Percentiles rank a stretch among this genome's conserved stretches.
phyloP scores from a whole-genome alignment of 1,284 basidiomycete species.

The Afroboletus lepidellus region DNA sequence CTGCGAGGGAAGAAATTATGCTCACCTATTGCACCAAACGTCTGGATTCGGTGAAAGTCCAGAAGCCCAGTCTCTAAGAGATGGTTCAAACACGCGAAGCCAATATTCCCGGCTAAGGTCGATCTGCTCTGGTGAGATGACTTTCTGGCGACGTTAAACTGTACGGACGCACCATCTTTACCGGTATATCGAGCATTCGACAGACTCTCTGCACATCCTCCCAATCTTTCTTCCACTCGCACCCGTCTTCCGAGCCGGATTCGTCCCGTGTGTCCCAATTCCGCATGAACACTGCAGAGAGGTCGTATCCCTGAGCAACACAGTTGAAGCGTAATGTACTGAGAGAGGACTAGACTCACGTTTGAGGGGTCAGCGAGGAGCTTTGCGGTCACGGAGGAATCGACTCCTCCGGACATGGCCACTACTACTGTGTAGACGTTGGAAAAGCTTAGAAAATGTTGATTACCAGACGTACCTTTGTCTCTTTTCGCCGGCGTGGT shows the following conservation, averaged over 20 bases:
- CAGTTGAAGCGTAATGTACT: background rate
- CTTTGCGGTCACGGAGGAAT: constrained; percentile 83
- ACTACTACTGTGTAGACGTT: constrained; percentile 62
- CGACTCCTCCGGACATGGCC: constrained; percentile 96
- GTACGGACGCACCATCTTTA: constrained; percentile 55
- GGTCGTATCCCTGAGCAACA: constrained; percentile 64
- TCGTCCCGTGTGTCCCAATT: constrained; percentile 88
- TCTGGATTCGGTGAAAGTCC: constrained; percentile 93
- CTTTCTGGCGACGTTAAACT: constrained; percentile 1
- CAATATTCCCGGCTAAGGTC: constrained; percentile 88
- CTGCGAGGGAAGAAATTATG: background rate
- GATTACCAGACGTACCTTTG: constrained; percentile 18
- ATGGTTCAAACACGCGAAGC: constrained; percentile 85
- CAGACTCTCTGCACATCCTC: constrained; percentile 85
- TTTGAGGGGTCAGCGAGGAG: constrained; percentile 59
- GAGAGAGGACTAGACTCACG: constrained; percentile 36
- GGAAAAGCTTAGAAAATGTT: background rate
- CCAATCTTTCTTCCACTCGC: constrained; percentile 97
- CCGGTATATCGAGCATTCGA: constrained; percentile 61
- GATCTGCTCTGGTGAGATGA: constrained; percentile 44
- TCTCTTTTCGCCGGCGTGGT: constrained; percentile 27
- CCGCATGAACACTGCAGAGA: constrained; percentile 91
- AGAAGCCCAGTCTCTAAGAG: constrained; percentile 70
- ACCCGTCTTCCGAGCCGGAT: constrained; percentile 71
- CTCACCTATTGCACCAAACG: constrained; percentile 85